A percentile compares a stretch with the other conserved stretches of the same genome.
Evolutionary conservation across 257 asterid genomes (phyloP).

Genomic region (Nicotiana sylvestris): DNA sequence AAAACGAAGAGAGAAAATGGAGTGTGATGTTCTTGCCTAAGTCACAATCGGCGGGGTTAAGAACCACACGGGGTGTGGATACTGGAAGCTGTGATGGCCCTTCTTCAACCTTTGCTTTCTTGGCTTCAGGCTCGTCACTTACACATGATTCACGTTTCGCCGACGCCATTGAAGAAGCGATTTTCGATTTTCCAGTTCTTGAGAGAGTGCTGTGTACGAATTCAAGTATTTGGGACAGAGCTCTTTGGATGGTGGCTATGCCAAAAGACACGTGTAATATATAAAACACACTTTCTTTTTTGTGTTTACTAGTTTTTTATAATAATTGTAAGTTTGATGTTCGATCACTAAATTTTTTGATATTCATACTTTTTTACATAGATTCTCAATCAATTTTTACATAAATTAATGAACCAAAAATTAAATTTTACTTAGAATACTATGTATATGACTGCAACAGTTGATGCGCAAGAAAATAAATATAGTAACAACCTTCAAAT

Average conservation of each 20-base stretch:
- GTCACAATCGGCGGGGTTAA: slow-evolving; percentile 63
- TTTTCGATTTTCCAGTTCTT: not conserved
- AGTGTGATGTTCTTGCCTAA: slow-evolving; percentile 30
- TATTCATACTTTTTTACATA: no score
- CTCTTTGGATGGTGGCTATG: not conserved
- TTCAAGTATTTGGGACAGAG: not conserved
- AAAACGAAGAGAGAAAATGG: not conserved
- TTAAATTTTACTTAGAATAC: no score
- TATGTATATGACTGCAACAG: no score
- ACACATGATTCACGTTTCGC: slow-evolving; percentile 31
- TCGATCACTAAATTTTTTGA: no score
- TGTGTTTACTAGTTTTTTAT: no score
- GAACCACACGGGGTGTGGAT: slow-evolving; percentile 21
- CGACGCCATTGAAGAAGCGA: slow-evolving; percentile 26
- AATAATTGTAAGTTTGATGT: no score
- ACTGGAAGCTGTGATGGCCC: slow-evolving; percentile 14
- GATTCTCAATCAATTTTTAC: no score
- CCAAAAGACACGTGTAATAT: not conserved
- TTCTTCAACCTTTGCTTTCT: slow-evolving; percentile 26
- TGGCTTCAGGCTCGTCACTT: slow-evolving; percentile 8
- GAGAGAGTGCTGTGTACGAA: not conserved
- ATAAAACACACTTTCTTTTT: not conserved
- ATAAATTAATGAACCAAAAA: no score
- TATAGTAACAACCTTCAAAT: no score
- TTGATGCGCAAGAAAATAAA: no score